Evolutionary conservation across 2,329 filamentous ascomycete genomes (phyloP).

Genomic region (Colletotrichum tamarilloi): DNA sequence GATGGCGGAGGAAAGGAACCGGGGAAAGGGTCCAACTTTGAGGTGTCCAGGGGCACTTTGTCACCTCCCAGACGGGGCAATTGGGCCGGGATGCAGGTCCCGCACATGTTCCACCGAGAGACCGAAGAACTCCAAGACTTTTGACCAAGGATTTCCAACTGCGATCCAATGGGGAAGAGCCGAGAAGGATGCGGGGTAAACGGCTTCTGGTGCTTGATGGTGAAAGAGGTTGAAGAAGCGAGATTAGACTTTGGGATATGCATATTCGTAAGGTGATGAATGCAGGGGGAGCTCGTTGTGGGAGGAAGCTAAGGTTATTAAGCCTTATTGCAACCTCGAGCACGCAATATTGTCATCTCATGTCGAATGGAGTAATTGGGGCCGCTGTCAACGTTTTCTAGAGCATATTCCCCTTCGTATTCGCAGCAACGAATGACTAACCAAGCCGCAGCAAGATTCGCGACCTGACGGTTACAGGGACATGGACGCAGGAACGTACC

Average conservation of each 20-base stretch:
- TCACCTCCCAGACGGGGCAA: conserved; percentile 30
- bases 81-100: conserved; percentile 30
- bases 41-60: neutral
- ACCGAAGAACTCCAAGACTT: neutral
- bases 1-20: conserved; percentile 22
- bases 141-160: too few relatives aligned
- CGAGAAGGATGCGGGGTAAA: conserved; percentile 25
- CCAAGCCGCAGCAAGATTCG: neutral
- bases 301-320: neutral
- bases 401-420: too few relatives aligned
- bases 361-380: neutral
- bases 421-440: neutral
- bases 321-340: conserved; percentile 2
- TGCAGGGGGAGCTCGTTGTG: conserved; percentile 2
- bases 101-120: conserved; percentile 26
- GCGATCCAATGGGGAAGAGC: conserved; percentile 28
- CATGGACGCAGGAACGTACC: neutral
- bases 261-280: conserved; percentile 4
- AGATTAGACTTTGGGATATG: conserved; percentile 21
- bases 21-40: neutral
- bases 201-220: neutral
- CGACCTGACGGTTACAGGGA: neutral
- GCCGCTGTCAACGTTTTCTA: neutral
- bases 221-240: conserved; percentile 17
- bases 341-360: conserved; percentile 19